Evolutionary conservation across 257 asterid species (phyloP).

Genomic region (Penstemon barbatus): DNA sequence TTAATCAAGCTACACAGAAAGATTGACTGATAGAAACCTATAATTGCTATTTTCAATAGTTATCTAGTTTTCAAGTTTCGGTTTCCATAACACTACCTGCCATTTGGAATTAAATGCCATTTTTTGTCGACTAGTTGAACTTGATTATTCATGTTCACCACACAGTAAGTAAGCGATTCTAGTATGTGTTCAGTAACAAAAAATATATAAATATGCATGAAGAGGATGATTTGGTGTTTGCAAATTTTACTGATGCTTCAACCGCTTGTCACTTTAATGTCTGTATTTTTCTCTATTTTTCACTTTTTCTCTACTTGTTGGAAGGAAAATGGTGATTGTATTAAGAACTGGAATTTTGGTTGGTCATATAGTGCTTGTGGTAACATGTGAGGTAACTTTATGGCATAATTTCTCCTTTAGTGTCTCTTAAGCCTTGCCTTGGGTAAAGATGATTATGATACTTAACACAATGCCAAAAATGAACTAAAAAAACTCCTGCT

Average conservation of each 20-base stretch:
- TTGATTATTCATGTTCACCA: not conserved
- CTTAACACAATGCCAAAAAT: not conserved
- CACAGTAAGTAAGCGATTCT: slow-evolving; percentile 11
- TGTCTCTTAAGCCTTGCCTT: not conserved
- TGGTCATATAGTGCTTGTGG: not conserved
- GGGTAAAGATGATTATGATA: not conserved
- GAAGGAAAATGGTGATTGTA: not conserved
- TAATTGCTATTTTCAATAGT: too few species aligned
- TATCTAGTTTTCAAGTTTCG: not conserved
- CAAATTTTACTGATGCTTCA: not conserved
- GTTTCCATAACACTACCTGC: not conserved
- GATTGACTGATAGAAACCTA: not conserved
- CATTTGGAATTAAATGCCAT: too few species aligned
- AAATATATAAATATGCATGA: not conserved
- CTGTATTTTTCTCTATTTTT: too few species aligned
- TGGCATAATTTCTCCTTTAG: not conserved
- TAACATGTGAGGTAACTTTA: not conserved
- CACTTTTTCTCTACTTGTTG: not conserved
- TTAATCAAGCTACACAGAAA: not conserved
- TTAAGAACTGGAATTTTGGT: not conserved
- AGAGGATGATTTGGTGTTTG: not conserved
- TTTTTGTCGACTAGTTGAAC: not conserved
- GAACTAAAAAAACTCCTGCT: not conserved
- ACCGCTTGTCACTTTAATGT: too few species aligned
- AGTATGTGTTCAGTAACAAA: not conserved